These are phyloP conservation scores for Talaromyces sp. DNA, from an alignment of 2,329 filamentous ascomycete species.

Conservation along the genomic window DNA sequence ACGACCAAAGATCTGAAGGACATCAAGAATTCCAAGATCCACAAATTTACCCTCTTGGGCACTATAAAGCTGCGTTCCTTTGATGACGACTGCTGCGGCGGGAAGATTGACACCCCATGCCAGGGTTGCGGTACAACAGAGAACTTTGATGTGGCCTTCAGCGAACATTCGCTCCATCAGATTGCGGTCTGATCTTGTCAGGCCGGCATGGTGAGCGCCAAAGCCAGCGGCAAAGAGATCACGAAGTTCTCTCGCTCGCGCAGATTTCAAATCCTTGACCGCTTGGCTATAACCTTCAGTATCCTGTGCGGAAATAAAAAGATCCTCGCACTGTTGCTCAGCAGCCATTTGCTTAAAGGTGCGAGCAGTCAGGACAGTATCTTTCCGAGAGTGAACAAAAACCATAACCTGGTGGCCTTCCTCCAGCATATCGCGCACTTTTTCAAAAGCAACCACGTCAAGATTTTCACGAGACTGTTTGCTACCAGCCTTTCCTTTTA, in stretches of 20 bases:
- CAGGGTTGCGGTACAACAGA: constrained; percentile 95
- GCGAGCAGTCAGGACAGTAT: constrained; percentile 83
- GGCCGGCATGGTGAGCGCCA: constrained; percentile 93
- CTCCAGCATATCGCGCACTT: constrained; percentile 88
- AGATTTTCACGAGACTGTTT: constrained; percentile 84
- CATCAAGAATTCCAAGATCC: constrained; percentile 91
- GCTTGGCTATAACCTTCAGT: constrained; percentile 79
- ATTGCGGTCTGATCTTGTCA: constrained; percentile 90
- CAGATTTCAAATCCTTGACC: constrained; percentile 76
- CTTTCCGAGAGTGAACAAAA: constrained; percentile 94
- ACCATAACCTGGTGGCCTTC: constrained; percentile 98
- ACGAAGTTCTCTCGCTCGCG: constrained; percentile 78
- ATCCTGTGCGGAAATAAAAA: constrained; percentile 69
- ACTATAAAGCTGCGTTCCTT: constrained; percentile 95
- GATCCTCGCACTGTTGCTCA: constrained; percentile 70
- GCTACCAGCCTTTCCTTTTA: constrained; percentile 78
- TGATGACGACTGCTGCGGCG: constrained; percentile 94
- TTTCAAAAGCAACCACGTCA: constrained; percentile 83
- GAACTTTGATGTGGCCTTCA: constrained; percentile 89
- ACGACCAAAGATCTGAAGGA: constrained; percentile 96
- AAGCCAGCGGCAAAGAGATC: constrained; percentile 87
- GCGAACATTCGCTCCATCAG: constrained; percentile 89
- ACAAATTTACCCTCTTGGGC: constrained; percentile 95
- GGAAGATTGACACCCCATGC: constrained; percentile 99
- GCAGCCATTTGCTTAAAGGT: constrained; percentile 80